Evolutionary conservation across 169 alveolate genomes (phyloP).

Genomic region (Cryptosporidium ryanae): DNA sequence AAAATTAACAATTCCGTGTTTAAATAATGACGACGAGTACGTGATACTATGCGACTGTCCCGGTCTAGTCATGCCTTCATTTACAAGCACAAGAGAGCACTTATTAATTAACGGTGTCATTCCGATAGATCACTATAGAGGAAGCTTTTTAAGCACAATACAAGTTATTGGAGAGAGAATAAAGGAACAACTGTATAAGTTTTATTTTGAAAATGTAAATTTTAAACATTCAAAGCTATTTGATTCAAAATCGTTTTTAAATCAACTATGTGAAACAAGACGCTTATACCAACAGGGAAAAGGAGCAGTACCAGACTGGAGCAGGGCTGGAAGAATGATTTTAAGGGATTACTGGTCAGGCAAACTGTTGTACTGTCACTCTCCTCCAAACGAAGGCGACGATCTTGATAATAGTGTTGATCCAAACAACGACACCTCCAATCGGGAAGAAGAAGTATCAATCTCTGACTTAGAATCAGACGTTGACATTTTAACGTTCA

Average conservation of each 20-base stretch:
- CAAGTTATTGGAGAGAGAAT: conserved; percentile 94
- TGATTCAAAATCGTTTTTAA: conserved; percentile 79
- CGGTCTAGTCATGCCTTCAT: conserved; percentile 97
- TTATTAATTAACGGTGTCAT: conserved; percentile 95
- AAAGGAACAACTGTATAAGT: conserved; percentile 88
- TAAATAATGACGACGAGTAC: conserved; percentile 22
- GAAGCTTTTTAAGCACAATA: conserved; percentile 91
- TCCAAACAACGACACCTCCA: neutral
- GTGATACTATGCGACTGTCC: conserved; percentile 96
- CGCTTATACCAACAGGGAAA: conserved; percentile 88
- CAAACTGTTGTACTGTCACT: conserved; percentile 87
- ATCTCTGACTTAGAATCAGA: neutral
- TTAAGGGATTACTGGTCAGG: conserved; percentile 95
- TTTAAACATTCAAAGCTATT: conserved; percentile 74
- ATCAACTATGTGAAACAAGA: conserved; percentile 84
- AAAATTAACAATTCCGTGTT: conserved; percentile 76
- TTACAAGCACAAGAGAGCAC: conserved; percentile 95
- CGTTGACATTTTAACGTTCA: conserved; percentile 3
- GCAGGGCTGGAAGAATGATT: conserved; percentile 93
- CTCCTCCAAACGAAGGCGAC: conserved; percentile 84
- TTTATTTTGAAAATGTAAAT: conserved; percentile 55
- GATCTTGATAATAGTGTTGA: neutral
- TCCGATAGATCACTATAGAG: conserved; percentile 95
- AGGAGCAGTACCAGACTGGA: conserved; percentile 95
- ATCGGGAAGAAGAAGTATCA: neutral